Base-by-base conservation (phyloP, 768 basidiomycete species). In the Sutorius australiensis region DNA sequence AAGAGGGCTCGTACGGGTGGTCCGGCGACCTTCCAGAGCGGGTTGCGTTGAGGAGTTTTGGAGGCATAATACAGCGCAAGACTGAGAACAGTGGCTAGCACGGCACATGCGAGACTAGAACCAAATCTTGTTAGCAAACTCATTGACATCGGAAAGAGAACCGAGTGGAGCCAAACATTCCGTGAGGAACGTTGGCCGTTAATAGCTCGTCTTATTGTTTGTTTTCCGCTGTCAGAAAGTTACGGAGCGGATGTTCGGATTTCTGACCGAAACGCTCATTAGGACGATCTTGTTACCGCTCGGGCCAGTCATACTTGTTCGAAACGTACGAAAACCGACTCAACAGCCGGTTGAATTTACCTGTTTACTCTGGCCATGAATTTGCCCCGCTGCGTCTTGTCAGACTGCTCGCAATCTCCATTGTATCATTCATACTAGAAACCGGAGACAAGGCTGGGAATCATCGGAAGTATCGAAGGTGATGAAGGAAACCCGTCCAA, bases 21-120 rank as follows among this genome's bases (percentile, higher is more conserved):
- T 27, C 89, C 87, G 42, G 82, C 80, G 32, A 91, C 67, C 21
- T 67, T 68, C 34, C 70, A 73, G 12, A 90, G 71, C 16, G 84
- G 79, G 51, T 77, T 75, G 48, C 53, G 58, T 56, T 55, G 60
- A 1, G 68, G 63, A 33, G 51, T 56, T n/a, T 70, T 51, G 37
- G 66, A 58, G 19, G 61, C 56, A 50, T 65, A 59, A 39, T 67
- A 70, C 17, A 67, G 43, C n/a, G 58, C 51, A 46, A 67, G 64
- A 37, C 56, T 36, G 21, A 63, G 7, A 16, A 51, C 36, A 13
- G 65, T 54, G 39, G 53, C 40, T 9, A 55, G 12, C 17, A 45
- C 5, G 16, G 51, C 55, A 43, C 39, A 60, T 36, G 54, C 2
- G 34, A 64, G 19, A 47, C 56, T 45, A 13, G 53, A 27, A 17